Percentiles rank a stretch among this genome's conserved stretches.
These are phyloP conservation scores for Pseudoturritis turrita DNA, from an alignment of 345 rosid species.

Conservation along the genomic window DNA sequence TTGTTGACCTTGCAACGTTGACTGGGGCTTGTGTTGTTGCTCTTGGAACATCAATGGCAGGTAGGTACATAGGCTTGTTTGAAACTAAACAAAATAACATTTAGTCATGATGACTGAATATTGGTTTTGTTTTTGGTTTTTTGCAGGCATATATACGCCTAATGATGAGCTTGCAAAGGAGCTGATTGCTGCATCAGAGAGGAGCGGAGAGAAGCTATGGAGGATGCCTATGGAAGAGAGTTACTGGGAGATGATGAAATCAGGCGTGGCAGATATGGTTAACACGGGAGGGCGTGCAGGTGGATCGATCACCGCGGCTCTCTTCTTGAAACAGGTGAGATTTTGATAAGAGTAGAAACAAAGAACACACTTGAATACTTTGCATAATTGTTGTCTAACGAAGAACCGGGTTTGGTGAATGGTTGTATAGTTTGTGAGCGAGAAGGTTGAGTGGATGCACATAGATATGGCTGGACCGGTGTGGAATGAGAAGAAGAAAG, in stretches of 20 bases:
- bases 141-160: slow-evolving; percentile 80
- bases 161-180: slow-evolving; percentile 82
- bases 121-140: background rate
- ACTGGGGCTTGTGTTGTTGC: slow-evolving; percentile 90
- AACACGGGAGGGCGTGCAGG: slow-evolving; percentile 85
- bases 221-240: slow-evolving; percentile 97
- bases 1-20: slow-evolving; percentile 88
- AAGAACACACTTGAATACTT: background rate
- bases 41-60: slow-evolving; percentile 94
- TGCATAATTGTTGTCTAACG: background rate
- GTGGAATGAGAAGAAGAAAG: slow-evolving; percentile 75
- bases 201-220: slow-evolving; percentile 94
- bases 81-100: background rate
- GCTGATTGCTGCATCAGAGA: slow-evolving; percentile 65
- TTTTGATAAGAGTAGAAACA: background rate
- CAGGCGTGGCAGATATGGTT: slow-evolving; percentile 93
- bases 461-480: slow-evolving; percentile 96
- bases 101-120: background rate
- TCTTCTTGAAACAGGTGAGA: slow-evolving; percentile 87
- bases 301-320: slow-evolving; percentile 87
- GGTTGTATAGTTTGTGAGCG: slow-evolving; percentile 68
- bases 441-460: slow-evolving; percentile 96
- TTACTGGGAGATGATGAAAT: slow-evolving; percentile 97
- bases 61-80: slow-evolving; percentile 50
- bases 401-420: slow-evolving; percentile 16